Conservation (phyloP, 169 alveolate species). For the Perkinsus olseni region DNA sequence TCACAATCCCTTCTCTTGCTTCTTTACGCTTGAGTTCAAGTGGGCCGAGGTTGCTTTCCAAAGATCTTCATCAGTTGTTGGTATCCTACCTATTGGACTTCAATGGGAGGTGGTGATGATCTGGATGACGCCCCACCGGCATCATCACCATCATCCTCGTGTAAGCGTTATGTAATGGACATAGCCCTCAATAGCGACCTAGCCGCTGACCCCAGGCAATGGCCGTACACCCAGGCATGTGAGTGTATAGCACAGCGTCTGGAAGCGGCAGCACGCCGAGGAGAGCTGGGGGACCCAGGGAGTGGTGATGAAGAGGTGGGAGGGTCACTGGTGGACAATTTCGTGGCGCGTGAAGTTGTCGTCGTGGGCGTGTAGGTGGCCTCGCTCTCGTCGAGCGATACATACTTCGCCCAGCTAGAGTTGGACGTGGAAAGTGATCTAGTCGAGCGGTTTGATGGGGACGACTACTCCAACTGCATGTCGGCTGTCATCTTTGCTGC, state of each 20-base stretch:
- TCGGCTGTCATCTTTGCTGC: not conserved
- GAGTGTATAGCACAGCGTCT: not conserved
- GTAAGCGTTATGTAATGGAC: not conserved
- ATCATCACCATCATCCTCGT: not conserved
- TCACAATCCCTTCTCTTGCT: too few relatives aligned
- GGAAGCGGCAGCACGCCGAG: not conserved
- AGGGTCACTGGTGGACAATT: not conserved
- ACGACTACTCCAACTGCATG: not conserved
- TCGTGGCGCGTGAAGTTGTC: too few relatives aligned
- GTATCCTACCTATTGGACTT: too few relatives aligned
- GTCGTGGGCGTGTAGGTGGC: too few relatives aligned
- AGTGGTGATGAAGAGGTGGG: not conserved
- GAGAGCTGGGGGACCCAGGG: too few relatives aligned
- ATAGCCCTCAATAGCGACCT: not conserved
- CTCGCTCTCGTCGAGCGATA: too few relatives aligned
- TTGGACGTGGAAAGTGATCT: not conserved
- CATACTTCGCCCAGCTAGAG: not conserved
- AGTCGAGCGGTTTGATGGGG: not conserved
- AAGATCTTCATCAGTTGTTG: too few relatives aligned
- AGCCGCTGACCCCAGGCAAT: not conserved
- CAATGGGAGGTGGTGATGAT: too few relatives aligned
- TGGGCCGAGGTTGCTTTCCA: too few relatives aligned
- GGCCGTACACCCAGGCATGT: not conserved
- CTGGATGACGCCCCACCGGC: too few relatives aligned
- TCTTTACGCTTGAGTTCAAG: too few relatives aligned